These are phyloP conservation scores for Blastocystis sp. DNA, from an alignment of 352 stramenopile species.

Conservation along the genomic window DNA sequence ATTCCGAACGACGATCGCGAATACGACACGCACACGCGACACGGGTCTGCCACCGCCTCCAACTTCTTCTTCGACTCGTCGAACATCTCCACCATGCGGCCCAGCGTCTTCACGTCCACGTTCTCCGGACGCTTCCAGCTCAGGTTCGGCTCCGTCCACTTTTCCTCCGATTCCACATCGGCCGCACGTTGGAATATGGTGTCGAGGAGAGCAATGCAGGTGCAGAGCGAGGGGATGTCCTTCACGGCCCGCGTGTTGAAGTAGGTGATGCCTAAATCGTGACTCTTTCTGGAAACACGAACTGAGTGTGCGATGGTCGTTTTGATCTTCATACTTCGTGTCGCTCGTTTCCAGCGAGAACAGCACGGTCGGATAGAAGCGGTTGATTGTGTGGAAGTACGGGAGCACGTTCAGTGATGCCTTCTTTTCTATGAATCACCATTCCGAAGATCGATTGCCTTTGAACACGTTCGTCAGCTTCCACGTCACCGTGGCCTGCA, in stretches of 20 bases:
- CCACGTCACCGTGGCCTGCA: conserved; percentile 65
- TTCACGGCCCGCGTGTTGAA: conserved; percentile 64
- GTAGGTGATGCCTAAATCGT: conserved; percentile 29
- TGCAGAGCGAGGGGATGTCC: conserved; percentile 62
- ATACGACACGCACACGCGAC: conserved; percentile 56
- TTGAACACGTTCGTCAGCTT: background rate
- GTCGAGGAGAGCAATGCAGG: conserved; percentile 49
- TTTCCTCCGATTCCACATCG: conserved; percentile 48
- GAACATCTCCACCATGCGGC: conserved; percentile 43
- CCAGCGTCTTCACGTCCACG: conserved; percentile 36
- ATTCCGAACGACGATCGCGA: conserved; percentile 40
- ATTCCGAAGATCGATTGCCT: background rate
- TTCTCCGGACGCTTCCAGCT: conserved; percentile 56
- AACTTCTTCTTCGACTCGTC: conserved; percentile 33
- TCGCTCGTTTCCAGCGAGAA: conserved; percentile 58
- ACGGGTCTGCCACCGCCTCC: background rate
- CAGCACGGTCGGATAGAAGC: conserved; percentile 24
- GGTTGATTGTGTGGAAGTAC: conserved; percentile 37
- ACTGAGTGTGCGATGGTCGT: conserved; percentile 17
- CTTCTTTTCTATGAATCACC: background rate
- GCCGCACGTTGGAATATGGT: conserved; percentile 15
- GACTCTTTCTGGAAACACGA: background rate
- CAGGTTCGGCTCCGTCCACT: conserved; percentile 30
- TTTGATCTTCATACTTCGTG: conserved; percentile 52
- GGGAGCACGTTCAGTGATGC: conserved; percentile 29